These are phyloP conservation scores for Magnolia sinica DNA, from an alignment of 164 flowering plant genomes.

Conservation along the genomic window DNA sequence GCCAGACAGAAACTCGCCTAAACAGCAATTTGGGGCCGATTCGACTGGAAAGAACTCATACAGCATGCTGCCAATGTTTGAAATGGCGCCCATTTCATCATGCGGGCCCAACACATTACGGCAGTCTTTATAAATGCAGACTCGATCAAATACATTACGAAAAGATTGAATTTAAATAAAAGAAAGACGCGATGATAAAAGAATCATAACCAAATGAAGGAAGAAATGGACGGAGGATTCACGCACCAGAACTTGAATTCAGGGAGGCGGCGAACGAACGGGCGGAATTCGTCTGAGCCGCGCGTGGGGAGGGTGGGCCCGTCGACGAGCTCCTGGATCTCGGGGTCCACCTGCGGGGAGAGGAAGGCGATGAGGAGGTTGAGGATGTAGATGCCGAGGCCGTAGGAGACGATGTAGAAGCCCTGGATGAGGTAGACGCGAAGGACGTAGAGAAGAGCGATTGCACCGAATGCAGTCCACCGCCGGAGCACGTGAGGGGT, in stretches of 20 bases:
- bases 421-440: constrained; percentile 51
- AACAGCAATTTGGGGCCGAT: no score
- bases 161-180: no score
- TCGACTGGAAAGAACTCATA: no score
- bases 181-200: no score
- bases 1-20: no score
- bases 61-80: no score
- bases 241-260: constrained; percentile 56
- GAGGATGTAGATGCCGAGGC: constrained; percentile 50
- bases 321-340: constrained; percentile 31
- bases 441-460: constrained; percentile 34
- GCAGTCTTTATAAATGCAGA: no score
- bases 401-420: constrained; percentile 48
- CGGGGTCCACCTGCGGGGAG: constrained; percentile 60
- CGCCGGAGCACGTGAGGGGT: constrained; percentile 43
- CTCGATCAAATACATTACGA: no score
- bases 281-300: constrained; percentile 50
- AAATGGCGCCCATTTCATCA: no score
- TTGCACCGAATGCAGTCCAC: constrained; percentile 36
- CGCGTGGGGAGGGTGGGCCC: constrained; percentile 47
- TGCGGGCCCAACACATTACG: no score
- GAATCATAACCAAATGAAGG: no score
- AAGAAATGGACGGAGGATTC: no score
- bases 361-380: constrained; percentile 51
- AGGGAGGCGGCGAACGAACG: constrained; percentile 56